These are phyloP conservation scores for Lipomyces lipofer DNA, from an alignment of 805 yeast genomes.

Conservation along the genomic window DNA sequence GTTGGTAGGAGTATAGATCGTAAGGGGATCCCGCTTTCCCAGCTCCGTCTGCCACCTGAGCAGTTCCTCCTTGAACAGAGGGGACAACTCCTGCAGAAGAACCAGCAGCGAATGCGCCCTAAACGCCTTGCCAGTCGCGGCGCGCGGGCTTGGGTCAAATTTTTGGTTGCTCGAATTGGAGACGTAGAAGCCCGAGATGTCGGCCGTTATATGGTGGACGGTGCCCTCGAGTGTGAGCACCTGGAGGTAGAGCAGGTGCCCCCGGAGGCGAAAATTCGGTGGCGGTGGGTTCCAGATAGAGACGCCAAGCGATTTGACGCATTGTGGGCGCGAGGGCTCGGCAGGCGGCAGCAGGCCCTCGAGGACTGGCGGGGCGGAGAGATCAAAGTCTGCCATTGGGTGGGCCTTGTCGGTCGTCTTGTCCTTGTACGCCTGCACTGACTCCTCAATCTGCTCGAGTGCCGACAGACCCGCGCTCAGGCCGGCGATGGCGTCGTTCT, in stretches of 20 bases:
- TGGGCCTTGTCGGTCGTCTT: conserved; percentile 28
- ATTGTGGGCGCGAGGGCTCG: conserved; percentile 14
- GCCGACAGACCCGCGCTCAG: conserved; percentile 52
- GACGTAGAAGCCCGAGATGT: conserved; percentile 75
- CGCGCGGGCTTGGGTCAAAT: conserved; percentile 64
- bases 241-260: conserved; percentile 77
- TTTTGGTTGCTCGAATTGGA: conserved; percentile 64
- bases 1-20: conserved; percentile 56
- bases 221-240: conserved; percentile 81
- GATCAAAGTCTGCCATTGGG: conserved; percentile 34
- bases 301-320: conserved; percentile 60
- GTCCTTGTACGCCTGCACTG: conserved; percentile 24
- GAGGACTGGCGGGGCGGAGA: conserved; percentile 21
- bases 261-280: conserved; percentile 57
- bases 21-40: conserved; percentile 37
- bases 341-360: conserved; percentile 8
- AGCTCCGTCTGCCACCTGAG: conserved; percentile 50
- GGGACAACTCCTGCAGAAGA: conserved; percentile 65
- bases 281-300: conserved; percentile 90
- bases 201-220: conserved; percentile 73
- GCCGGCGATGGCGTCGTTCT: conserved; percentile 42
- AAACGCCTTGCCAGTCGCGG: conserved; percentile 1
- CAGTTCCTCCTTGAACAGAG: conserved; percentile 57
- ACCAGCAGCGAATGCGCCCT: conserved; percentile 54
- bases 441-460: conserved; percentile 36